Evolutionary conservation across 352 stramenopile genomes (phyloP).

Genomic region (Globisporangium spinosum): DNA sequence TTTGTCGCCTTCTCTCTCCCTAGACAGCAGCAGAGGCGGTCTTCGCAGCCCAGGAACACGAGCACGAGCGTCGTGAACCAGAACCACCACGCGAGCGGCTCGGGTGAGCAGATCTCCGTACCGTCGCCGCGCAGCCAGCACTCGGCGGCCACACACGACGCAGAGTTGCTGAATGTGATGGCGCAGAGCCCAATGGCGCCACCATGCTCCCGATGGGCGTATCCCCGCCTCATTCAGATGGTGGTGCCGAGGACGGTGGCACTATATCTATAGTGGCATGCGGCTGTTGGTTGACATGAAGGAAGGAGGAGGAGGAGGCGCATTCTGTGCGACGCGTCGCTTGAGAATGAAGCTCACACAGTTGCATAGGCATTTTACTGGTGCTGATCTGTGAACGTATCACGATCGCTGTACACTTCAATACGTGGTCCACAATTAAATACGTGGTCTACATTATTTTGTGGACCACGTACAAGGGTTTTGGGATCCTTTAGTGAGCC

Average conservation of each 20-base stretch:
- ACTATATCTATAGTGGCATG: not conserved
- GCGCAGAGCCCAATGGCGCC: not conserved
- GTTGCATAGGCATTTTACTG: too few relatives aligned
- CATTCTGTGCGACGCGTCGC: not conserved
- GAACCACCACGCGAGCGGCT: conserved; percentile 61
- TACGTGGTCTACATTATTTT: too few relatives aligned
- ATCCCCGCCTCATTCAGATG: not conserved
- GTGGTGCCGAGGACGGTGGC: not conserved
- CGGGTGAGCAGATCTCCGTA: conserved; percentile 48
- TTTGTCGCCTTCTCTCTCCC: not conserved
- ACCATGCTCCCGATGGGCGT: not conserved
- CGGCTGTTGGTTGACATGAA: too few relatives aligned
- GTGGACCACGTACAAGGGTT: too few relatives aligned
- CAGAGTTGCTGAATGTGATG: not conserved
- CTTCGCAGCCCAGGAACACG: conserved; percentile 32
- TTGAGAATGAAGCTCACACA: not conserved
- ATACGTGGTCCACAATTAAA: too few relatives aligned
- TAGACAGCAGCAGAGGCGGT: conserved; percentile 24
- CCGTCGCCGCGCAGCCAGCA: conserved; percentile 60
- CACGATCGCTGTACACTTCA: too few relatives aligned
- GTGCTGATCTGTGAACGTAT: too few relatives aligned
- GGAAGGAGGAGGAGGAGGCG: not conserved
- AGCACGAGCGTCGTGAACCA: conserved; percentile 59
- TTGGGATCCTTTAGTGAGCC: too few relatives aligned
- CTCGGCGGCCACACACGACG: conserved; percentile 27